Percentiles rank a stretch among this genome's conserved stretches.
phyloP scores from a whole-genome alignment of 129 eudicot species.

The Artemisia tridentata region DNA sequence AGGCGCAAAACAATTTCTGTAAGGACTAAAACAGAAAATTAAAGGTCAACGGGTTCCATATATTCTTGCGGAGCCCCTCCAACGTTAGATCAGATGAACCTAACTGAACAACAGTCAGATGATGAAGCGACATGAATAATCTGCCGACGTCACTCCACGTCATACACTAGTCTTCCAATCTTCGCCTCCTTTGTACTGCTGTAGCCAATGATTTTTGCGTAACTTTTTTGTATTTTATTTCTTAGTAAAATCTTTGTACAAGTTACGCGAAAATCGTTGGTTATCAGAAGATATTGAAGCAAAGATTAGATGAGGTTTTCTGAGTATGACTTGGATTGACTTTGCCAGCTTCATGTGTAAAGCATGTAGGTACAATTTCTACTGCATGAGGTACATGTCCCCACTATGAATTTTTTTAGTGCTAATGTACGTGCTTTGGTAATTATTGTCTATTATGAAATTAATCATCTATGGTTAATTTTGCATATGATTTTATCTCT shows the following conservation, averaged over 20 bases:
- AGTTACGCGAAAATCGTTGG: constrained; percentile 26
- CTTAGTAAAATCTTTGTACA: not conserved
- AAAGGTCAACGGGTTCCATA: no score
- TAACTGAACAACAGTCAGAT: not conserved
- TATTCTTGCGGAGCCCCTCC: no score
- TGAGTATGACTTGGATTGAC: constrained; percentile 34
- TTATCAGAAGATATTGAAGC: constrained; percentile 30
- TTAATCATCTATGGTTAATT: no score
- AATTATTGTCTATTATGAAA: no score
- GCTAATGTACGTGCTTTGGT: not conserved
- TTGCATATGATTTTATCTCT: no score
- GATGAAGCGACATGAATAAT: constrained; percentile 1
- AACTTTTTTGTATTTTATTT: not conserved
- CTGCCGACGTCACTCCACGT: constrained; percentile 25
- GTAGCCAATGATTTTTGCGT: constrained; percentile 27
- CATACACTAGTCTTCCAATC: constrained; percentile 27
- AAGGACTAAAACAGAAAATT: no score
- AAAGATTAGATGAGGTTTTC: constrained; percentile 29
- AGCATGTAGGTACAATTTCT: not conserved
- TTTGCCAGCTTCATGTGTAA: constrained; percentile 13
- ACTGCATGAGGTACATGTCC: not conserved
- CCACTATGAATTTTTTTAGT: not conserved
- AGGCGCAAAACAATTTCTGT: no score
- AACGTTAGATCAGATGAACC: no score
- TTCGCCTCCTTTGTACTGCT: constrained; percentile 27